Conservation (phyloP, 2,329 filamentous ascomycete species). For the Magnaporthales sp. region DNA sequence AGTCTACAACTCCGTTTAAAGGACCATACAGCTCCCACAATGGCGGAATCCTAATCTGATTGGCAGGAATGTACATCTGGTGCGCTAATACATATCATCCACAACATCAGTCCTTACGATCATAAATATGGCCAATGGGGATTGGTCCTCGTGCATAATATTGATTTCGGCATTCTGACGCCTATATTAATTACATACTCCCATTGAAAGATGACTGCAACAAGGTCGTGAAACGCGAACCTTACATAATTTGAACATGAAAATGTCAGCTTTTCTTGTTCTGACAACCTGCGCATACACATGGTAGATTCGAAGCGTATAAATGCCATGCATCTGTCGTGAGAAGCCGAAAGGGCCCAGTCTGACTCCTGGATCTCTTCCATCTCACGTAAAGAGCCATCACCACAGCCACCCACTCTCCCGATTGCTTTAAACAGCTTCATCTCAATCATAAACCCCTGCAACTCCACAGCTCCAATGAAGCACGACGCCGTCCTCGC, state of each 20-base stretch:
- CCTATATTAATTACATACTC: neutral
- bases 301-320: neutral
- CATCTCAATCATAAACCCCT: neutral
- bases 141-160: neutral
- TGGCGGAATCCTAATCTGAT: neutral
- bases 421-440: neutral
- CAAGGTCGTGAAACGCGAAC: neutral
- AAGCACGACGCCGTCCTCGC: neutral
- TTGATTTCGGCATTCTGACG: neutral
- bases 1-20: neutral
- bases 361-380: neutral
- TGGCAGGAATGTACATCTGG: neutral
- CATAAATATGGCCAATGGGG: neutral
- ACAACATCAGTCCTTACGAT: neutral
- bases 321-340: neutral
- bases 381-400: no score
- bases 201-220: neutral
- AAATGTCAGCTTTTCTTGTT: neutral
- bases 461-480: neutral
- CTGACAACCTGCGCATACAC: neutral
- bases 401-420: no score
- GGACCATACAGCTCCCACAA: neutral
- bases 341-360: neutral
- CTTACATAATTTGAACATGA: neutral
- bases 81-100: neutral